Percentiles rank a stretch among this genome's conserved stretches.
These are phyloP conservation scores for Gaertneriomyces semiglobifer DNA, from an alignment of 192 early-diverging fungal genomes.

Conservation along the genomic window DNA sequence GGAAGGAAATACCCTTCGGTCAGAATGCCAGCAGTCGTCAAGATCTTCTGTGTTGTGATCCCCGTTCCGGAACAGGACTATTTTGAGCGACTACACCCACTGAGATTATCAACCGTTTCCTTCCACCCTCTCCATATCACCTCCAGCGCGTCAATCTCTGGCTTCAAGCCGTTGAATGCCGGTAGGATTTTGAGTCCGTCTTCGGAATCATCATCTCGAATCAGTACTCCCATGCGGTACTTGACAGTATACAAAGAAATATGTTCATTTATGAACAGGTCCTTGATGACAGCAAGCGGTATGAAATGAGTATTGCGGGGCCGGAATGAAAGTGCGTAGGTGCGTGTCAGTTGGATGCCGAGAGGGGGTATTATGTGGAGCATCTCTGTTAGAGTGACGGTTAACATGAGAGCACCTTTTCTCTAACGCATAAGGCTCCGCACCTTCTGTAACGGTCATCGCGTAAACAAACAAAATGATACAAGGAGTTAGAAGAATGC, in stretches of 20 bases:
- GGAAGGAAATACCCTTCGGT: no score
- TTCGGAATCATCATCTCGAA: slow-evolving; percentile 46
- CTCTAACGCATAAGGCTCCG: no score
- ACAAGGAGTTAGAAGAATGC: neutral
- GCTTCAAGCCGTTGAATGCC: no score
- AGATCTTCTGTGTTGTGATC: no score
- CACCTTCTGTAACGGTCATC: neutral
- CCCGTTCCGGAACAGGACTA: no score
- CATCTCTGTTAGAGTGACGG: slow-evolving; percentile 46
- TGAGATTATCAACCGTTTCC: no score
- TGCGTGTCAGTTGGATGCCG: slow-evolving; percentile 66
- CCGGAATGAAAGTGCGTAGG: slow-evolving; percentile 40
- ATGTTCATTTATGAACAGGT: slow-evolving; percentile 75
- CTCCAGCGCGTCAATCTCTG: no score
- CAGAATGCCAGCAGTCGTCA: no score
- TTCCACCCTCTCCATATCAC: no score
- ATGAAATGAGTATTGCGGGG: slow-evolving; percentile 56
- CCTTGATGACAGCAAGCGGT: slow-evolving; percentile 55
- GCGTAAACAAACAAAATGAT: no score
- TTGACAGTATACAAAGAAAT: slow-evolving; percentile 70
- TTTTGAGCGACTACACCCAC: no score
- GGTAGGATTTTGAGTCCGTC: no score
- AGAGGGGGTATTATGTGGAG: slow-evolving; percentile 64
- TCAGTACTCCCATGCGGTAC: slow-evolving; percentile 69
- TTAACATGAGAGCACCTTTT: neutral